Conservation (phyloP, 495 filamentous ascomycete genomes). For the Pseudevernia furfuracea region DNA sequence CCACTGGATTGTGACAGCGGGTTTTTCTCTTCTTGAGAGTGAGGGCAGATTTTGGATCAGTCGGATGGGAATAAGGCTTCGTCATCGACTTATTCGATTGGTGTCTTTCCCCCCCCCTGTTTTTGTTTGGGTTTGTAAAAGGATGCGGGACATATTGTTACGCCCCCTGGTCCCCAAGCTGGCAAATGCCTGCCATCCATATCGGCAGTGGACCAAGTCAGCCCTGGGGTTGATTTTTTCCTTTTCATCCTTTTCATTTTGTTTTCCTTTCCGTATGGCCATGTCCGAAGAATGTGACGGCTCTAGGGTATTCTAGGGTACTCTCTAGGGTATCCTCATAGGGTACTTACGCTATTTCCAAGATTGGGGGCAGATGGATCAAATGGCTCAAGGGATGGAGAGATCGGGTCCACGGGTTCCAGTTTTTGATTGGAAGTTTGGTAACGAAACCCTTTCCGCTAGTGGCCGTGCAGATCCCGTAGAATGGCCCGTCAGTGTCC, state of each 20-base stretch:
- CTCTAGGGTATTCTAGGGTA: background rate
- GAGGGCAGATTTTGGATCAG: background rate
- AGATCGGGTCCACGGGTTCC: background rate
- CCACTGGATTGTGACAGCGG: background rate
- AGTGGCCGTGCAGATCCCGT: constrained; percentile 21
- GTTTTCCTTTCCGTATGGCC: background rate
- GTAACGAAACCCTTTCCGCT: constrained; percentile 20
- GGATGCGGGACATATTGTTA: background rate
- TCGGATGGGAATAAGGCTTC: background rate
- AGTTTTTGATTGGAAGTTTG: constrained; percentile 10
- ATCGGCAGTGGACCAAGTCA: background rate
- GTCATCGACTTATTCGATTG: background rate
- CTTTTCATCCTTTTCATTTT: background rate
- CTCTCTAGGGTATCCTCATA: background rate
- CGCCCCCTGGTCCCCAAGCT: background rate
- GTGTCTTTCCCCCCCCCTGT: background rate
- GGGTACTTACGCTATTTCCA: background rate
- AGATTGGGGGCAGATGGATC: background rate
- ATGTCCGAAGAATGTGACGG: constrained; percentile 10
- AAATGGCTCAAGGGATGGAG: constrained; percentile 8
- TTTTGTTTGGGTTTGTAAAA: background rate
- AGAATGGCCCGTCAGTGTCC: constrained; percentile 11
- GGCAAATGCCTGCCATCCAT: background rate
- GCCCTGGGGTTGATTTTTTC: background rate
- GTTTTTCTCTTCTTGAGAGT: background rate